phyloP scores from a whole-genome alignment of 495 filamentous ascomycete genomes.

The Lophiostoma macrostomum region DNA sequence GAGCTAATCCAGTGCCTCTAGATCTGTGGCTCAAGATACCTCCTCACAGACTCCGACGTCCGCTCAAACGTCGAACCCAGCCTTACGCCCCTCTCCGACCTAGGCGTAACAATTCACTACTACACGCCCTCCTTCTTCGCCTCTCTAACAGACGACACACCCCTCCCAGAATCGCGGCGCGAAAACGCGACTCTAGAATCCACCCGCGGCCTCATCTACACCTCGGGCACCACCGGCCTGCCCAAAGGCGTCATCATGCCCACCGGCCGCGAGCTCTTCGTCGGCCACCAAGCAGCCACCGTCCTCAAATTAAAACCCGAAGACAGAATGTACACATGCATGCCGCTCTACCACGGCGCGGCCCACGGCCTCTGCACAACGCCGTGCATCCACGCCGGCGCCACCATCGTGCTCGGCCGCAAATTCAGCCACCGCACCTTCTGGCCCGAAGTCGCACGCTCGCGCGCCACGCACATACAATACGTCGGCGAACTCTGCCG shows the following conservation, averaged over 20 bases:
- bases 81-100: slow-evolving; percentile 31
- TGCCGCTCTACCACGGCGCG: slow-evolving; percentile 36
- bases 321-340: slow-evolving; percentile 32
- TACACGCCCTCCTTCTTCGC: slow-evolving; percentile 21
- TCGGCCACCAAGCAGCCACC: slow-evolving; percentile 16
- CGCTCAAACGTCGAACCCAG: slow-evolving; percentile 36
- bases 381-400: slow-evolving; percentile 28
- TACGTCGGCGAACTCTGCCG: slow-evolving; percentile 45
- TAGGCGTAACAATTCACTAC: slow-evolving; percentile 28
- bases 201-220: slow-evolving; percentile 33
- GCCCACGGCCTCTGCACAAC: slow-evolving; percentile 30
- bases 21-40: slow-evolving; percentile 35
- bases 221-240: slow-evolving; percentile 50
- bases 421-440: slow-evolving; percentile 36
- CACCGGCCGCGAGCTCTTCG: slow-evolving; percentile 32
- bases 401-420: slow-evolving; percentile 27
- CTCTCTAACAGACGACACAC: slow-evolving; percentile 7
- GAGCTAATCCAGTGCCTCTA: slow-evolving; percentile 8
- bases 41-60: slow-evolving; percentile 38
- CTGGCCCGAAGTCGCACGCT: slow-evolving; percentile 39
- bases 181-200: slow-evolving; percentile 9
- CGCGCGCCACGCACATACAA: slow-evolving; percentile 38
- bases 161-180: slow-evolving; percentile 17
- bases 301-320: slow-evolving; percentile 23
- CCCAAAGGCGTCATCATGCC: slow-evolving; percentile 48